A percentile compares a stretch with the other conserved stretches of the same genome.
These are phyloP conservation scores for Bruguiera gymnorhiza DNA, from an alignment of 345 rosid species.

Conservation along the genomic window DNA sequence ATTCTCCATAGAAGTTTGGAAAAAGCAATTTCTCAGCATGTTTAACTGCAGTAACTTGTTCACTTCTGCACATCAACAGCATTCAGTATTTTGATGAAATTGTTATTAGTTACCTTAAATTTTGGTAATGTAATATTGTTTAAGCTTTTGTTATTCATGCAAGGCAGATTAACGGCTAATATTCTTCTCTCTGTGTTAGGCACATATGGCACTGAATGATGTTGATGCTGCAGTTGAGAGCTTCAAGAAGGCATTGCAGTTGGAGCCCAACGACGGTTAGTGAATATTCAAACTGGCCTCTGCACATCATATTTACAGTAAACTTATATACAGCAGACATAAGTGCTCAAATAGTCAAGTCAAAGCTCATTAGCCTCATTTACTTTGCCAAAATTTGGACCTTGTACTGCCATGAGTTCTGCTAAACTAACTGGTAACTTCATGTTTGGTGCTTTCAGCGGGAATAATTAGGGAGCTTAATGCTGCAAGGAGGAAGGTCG, in stretches of 20 bases:
- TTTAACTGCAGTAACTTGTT: too few species aligned
- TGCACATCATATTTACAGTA: neutral
- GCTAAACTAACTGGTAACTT: slow-evolving; percentile 11
- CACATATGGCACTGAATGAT: slow-evolving; percentile 85
- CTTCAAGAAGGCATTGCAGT: slow-evolving; percentile 71
- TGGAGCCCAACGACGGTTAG: slow-evolving; percentile 92
- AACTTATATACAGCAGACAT: neutral
- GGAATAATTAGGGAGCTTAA: slow-evolving; percentile 80
- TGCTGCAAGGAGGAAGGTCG: slow-evolving; percentile 78
- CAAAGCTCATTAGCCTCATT: neutral
- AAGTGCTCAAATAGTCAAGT: slow-evolving; percentile 1
- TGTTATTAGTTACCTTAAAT: neutral
- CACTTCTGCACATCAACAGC: too few species aligned
- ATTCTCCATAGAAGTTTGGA: too few species aligned
- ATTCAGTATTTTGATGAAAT: neutral
- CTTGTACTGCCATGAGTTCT: neutral
- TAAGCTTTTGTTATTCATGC: slow-evolving; percentile 1
- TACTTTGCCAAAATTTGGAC: too few species aligned
- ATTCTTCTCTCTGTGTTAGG: slow-evolving; percentile 41
- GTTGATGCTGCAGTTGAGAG: slow-evolving; percentile 94
- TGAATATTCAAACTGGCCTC: neutral
- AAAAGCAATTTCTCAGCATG: too few species aligned
- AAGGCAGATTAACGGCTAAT: neutral
- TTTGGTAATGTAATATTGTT: neutral
- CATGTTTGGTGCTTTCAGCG: slow-evolving; percentile 44